These are phyloP conservation scores for Backusella mclennaniae DNA, from an alignment of 192 early-diverging fungal genomes.

Conservation along the genomic window DNA sequence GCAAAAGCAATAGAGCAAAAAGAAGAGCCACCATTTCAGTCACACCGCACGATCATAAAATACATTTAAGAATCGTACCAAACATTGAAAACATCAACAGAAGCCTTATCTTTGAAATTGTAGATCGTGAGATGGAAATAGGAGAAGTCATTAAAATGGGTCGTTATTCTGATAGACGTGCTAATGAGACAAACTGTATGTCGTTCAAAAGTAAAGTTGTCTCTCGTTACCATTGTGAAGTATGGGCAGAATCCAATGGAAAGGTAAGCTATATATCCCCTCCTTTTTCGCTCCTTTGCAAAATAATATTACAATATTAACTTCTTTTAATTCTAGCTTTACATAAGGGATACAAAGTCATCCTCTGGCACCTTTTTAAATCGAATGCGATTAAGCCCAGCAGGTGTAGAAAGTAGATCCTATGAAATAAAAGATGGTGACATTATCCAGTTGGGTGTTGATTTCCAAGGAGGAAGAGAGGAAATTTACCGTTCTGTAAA, in stretches of 20 bases:
- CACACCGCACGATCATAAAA: conserved; percentile 2
- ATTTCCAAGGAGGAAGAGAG: conserved; percentile 78
- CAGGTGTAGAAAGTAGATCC: conserved; percentile 69
- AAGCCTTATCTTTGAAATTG: conserved; percentile 48
- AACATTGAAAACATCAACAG: conserved; percentile 10
- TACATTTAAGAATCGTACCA: conserved; percentile 10
- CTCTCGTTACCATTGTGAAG: conserved; percentile 87
- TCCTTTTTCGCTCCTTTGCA: background rate
- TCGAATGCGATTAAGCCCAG: conserved; percentile 78
- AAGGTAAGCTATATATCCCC: conserved; percentile 8
- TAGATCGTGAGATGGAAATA: conserved; percentile 62
- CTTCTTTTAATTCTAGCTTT: conserved; percentile 50
- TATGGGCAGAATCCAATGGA: conserved; percentile 75
- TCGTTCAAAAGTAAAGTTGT: conserved; percentile 94
- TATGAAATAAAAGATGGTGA: conserved; percentile 75
- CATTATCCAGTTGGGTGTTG: conserved; percentile 81
- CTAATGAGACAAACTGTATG: conserved; percentile 53
- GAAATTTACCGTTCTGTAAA: conserved; percentile 83
- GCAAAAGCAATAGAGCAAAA: background rate
- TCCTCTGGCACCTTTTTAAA: conserved; percentile 90
- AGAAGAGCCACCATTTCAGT: background rate
- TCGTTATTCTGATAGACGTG: conserved; percentile 68
- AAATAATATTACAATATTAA: background rate
- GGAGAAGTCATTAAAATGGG: conserved; percentile 67
- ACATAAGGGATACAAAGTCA: conserved; percentile 78